Evolutionary conservation across 179 eudicot species (phyloP).

Genomic region (Nepenthes alata): DNA sequence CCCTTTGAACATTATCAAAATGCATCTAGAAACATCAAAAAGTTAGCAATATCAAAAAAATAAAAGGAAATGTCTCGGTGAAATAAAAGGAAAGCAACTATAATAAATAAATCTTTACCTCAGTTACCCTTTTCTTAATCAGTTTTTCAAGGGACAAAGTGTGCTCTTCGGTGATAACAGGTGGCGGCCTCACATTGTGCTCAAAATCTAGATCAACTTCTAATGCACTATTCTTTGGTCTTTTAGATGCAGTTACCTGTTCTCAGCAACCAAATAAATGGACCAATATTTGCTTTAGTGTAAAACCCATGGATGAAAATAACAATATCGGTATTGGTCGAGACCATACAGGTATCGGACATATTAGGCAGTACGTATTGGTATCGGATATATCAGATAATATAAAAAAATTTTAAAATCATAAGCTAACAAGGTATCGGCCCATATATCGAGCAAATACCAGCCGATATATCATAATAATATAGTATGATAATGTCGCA

Average conservation of each 20-base stretch:
- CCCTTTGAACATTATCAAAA: conserved; percentile 77
- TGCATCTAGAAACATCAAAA: conserved; percentile 36
- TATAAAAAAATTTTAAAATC: too few relatives aligned
- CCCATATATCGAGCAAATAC: too few relatives aligned
- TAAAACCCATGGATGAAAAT: too few relatives aligned
- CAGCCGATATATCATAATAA: too few relatives aligned
- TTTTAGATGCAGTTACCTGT: conserved; percentile 79
- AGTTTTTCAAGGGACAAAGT: conserved; percentile 76
- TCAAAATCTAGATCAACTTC: conserved; percentile 92
- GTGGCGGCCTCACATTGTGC: conserved; percentile 88
- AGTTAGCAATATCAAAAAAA: not conserved
- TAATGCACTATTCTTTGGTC: conserved; percentile 92
- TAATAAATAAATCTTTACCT: conserved; percentile 28
- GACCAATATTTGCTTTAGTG: not conserved
- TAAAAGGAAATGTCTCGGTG: not conserved
- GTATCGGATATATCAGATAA: too few relatives aligned
- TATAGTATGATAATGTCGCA: too few relatives aligned
- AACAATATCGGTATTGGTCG: too few relatives aligned
- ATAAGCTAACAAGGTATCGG: too few relatives aligned
- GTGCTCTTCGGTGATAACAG: conserved; percentile 85
- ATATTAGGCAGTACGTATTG: too few relatives aligned
- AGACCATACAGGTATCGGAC: too few relatives aligned
- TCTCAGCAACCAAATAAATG: conserved; percentile 3
- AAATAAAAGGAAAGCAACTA: not conserved
- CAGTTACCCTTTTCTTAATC: conserved; percentile 72